Evolutionary conservation across 768 basidiomycete species (phyloP).

Genomic region (Lentinus brumalis): DNA sequence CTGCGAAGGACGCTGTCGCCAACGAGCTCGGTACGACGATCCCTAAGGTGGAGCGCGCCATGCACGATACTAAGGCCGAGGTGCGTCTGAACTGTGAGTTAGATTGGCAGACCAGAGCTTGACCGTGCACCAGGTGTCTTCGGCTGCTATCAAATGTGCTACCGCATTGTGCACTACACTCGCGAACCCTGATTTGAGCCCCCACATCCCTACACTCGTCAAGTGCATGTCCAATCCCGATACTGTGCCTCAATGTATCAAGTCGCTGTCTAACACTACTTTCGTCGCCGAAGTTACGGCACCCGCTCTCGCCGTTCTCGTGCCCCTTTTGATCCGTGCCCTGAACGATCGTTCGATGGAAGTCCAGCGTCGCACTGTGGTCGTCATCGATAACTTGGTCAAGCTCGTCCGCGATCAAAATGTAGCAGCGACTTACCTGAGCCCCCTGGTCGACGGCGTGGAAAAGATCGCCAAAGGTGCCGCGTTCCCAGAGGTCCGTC

Average conservation of each 20-base stretch:
- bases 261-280: constrained; percentile 90
- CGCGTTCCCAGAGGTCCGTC: constrained; percentile 88
- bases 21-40: constrained; percentile 78
- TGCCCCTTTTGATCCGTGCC: constrained; percentile 87
- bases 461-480: constrained; percentile 87
- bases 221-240: constrained; percentile 93
- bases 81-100: constrained; percentile 39
- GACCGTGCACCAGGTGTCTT: constrained; percentile 62
- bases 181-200: constrained; percentile 88
- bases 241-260: constrained; percentile 89
- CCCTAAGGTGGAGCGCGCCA: constrained; percentile 83
- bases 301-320: constrained; percentile 94
- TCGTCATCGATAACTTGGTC: constrained; percentile 94
- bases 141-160: constrained; percentile 86
- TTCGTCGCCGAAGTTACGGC: constrained; percentile 97
- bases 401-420: constrained; percentile 93
- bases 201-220: constrained; percentile 87
- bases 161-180: constrained; percentile 87
- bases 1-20: constrained; percentile 77
- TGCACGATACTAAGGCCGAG: constrained; percentile 98
- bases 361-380: constrained; percentile 90
- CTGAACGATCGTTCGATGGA: constrained; percentile 96
- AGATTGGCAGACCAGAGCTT: background rate
- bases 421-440: constrained; percentile 87
- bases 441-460: constrained; percentile 86